These are phyloP conservation scores for Eugenia klotzschiana DNA, from an alignment of 441 rosid species.

Conservation along the genomic window DNA sequence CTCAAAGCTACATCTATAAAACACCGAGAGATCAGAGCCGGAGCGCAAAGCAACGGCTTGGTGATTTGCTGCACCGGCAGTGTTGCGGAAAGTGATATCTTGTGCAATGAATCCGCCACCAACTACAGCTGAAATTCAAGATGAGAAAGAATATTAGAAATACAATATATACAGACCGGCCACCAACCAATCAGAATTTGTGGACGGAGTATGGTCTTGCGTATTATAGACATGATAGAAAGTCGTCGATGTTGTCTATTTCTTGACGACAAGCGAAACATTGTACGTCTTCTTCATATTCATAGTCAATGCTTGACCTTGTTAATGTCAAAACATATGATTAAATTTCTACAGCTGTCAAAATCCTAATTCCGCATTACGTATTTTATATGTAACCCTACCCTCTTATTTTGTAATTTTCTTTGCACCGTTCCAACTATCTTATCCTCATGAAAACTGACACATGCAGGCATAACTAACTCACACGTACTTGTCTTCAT, in stretches of 20 bases:
- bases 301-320: background rate
- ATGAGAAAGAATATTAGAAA: background rate
- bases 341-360: background rate
- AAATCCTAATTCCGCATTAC: background rate
- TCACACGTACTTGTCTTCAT: background rate
- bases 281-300: background rate
- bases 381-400: background rate
- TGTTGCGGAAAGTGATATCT: background rate
- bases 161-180: background rate
- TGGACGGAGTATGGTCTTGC: background rate
- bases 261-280: background rate
- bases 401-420: background rate
- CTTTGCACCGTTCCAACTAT: background rate
- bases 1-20: background rate
- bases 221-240: background rate
- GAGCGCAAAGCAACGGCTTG: slow-evolving; percentile 1
- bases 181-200: background rate
- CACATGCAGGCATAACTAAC: background rate
- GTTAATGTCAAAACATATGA: background rate
- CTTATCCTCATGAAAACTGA: background rate
- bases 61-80: background rate
- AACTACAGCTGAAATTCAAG: background rate
- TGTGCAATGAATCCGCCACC: slow-evolving; percentile 4
- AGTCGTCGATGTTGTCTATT: background rate
- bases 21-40: background rate